A percentile compares a stretch with the other conserved stretches of the same genome.
These are phyloP conservation scores for Populus euphratica DNA, from an alignment of 345 rosid genomes.

Conservation along the genomic window DNA sequence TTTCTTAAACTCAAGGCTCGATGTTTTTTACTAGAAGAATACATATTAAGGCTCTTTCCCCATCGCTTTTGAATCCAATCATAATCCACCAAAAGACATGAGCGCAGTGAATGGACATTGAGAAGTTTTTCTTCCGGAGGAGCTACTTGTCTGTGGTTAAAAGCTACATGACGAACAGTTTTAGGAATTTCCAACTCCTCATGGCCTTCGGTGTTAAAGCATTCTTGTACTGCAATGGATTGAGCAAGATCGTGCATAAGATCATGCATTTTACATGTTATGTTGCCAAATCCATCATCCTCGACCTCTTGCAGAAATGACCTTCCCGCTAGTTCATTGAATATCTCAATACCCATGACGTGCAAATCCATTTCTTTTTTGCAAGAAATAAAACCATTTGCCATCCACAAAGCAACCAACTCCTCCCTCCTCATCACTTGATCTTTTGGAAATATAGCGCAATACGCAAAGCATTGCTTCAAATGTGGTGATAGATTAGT, in stretches of 20 bases:
- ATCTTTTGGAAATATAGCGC: conserved; percentile 6
- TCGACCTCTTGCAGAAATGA: conserved; percentile 11
- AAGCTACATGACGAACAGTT: not conserved
- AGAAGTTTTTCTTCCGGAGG: not conserved
- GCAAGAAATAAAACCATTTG: conserved; percentile 18
- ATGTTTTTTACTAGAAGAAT: too few relatives aligned
- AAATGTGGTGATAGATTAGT: not conserved
- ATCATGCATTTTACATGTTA: conserved; percentile 25
- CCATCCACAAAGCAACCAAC: conserved; percentile 28
- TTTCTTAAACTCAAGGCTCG: too few relatives aligned
- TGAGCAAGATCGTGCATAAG: conserved; percentile 22
- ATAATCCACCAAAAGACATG: too few relatives aligned
- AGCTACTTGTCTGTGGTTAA: not conserved
- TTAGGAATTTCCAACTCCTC: not conserved
- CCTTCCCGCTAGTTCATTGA: conserved; percentile 13
- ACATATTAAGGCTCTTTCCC: too few relatives aligned
- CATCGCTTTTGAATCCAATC: too few relatives aligned
- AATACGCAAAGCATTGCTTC: conserved; percentile 9
- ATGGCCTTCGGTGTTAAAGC: not conserved
- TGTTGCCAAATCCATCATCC: not conserved
- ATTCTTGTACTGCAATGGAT: conserved; percentile 5
- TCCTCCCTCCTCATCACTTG: not conserved
- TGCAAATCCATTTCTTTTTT: not conserved
- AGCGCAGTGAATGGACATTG: too few relatives aligned
- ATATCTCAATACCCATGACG: conserved; percentile 13